phyloP scores from a whole-genome alignment of 2,329 filamentous ascomycete species.

The Penicillium sp. region DNA sequence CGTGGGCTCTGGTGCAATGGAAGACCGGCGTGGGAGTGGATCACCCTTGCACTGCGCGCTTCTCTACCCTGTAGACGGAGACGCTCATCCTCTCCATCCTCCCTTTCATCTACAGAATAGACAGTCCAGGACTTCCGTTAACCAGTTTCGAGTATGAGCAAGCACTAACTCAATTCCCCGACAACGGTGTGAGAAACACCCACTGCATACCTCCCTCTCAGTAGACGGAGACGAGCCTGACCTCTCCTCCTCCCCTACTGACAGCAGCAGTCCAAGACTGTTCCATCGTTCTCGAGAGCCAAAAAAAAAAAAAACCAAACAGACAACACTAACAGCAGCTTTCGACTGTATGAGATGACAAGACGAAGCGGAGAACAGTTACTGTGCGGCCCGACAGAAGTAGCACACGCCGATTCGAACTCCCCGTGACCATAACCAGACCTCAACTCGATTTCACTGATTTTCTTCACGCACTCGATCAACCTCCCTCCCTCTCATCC shows the following conservation, averaged over 20 bases:
- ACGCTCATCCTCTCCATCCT: background rate
- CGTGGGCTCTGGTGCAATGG: slow-evolving; percentile 16
- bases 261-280: background rate
- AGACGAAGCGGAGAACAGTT: no score
- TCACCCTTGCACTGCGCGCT: background rate
- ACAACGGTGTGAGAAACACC: background rate
- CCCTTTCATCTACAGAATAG: background rate
- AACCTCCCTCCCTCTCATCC: no score
- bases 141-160: background rate
- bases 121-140: background rate
- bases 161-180: background rate
- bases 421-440: no score
- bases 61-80: background rate
- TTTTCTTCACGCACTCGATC: no score
- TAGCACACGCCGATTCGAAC: no score
- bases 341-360: no score
- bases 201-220: background rate
- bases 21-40: slow-evolving; percentile 8
- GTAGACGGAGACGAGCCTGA: background rate
- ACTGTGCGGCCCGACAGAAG: no score
- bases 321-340: no score
- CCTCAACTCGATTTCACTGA: no score
- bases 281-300: background rate
- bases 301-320: no score
- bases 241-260: background rate